Base-by-base conservation (phyloP, 2,329 filamentous ascomycete species). In the Penicillium sp. region DNA sequence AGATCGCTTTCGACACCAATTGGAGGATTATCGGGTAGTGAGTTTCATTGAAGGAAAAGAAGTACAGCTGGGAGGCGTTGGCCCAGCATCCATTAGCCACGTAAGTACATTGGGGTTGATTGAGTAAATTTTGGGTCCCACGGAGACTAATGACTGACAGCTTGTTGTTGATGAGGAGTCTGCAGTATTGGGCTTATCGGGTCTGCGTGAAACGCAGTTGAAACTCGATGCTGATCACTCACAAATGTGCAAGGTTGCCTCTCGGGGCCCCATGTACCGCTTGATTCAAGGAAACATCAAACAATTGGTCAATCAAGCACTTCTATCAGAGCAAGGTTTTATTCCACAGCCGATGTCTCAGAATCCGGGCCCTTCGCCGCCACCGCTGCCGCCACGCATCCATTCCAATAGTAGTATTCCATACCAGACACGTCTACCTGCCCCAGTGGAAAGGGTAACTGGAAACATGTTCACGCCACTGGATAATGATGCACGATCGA, bases 191-290 rank as follows among this genome's bases (percentile, higher is more conserved):
- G 70, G 71, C 8, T 53, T 71, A 3, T 67, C 67, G 6, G 68
- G 68, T 1, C 58, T 71, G 32, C 67, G 70, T 9, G 70, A 72
- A 54, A 72, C 70, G 2, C 69, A 69, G 9, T 57, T 72, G 6
- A 71, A 71, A 27, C 67, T 71, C 4, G 69, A 72, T 39, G 70
- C 70, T 16, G 68, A 71, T 52, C 69, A 72, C 52, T 71, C 68
- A 3, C 64, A 70, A 47, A 72, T 72, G 70, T 72, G 70, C 59
- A 72, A 71, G 49, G 57, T 70, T 5, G 58, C 61, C 44, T 42
- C 50, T 9, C 61, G 65, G 1, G 68, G 68, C 2, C 60, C 68
- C 0, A 69, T 69, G 67, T 71, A 71, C 32, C 63, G 60, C 10
- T 52, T 71, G 3, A 70, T 71, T 49, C 66, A 65, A 43, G 68